These are phyloP conservation scores for Scleroderma citrinum DNA, from an alignment of 768 basidiomycete genomes.

Conservation along the genomic window DNA sequence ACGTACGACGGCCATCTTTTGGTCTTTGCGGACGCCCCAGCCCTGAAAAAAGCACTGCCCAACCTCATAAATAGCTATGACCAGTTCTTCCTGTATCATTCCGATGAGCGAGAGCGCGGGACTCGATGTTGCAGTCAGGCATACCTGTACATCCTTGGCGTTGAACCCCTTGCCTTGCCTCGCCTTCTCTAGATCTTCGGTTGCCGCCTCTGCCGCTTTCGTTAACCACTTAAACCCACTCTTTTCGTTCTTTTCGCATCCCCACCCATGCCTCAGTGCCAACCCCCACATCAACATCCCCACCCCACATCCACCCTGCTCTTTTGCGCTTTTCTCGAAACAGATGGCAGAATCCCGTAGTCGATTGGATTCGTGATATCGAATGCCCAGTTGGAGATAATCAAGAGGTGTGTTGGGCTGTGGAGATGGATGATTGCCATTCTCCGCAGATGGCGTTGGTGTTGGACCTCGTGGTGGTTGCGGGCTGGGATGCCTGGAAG, in stretches of 20 bases:
- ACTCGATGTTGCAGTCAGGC: conserved; percentile 1
- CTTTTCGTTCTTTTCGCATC: conserved; percentile 72
- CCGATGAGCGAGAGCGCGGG: not conserved
- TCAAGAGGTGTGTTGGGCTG: conserved; percentile 48
- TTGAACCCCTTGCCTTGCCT: conserved; percentile 44
- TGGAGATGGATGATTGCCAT: conserved; percentile 12
- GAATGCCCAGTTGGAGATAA: conserved; percentile 70
- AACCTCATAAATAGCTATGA: conserved; percentile 87
- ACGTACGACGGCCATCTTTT: conserved; percentile 83
- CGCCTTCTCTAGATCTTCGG: conserved; percentile 66
- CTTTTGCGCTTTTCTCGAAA: conserved; percentile 73
- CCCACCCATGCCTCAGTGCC: conserved; percentile 84
- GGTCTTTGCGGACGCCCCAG: conserved; percentile 83
- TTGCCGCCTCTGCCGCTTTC: conserved; percentile 75
- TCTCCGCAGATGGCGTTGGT: conserved; percentile 7
- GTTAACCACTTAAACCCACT: conserved; percentile 78
- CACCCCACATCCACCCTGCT: conserved; percentile 74
- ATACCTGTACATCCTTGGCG: conserved; percentile 47
- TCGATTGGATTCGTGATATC: conserved; percentile 69
- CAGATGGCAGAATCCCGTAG: conserved; percentile 61
- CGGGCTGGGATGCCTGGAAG: conserved; percentile 10
- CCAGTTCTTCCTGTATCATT: conserved; percentile 58
- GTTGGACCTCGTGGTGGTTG: conserved; percentile 11
- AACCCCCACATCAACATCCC: conserved; percentile 95
- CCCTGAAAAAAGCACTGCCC: conserved; percentile 91